These are phyloP conservation scores for Globisporangium cylindrosporum DNA, from an alignment of 352 stramenopile species.

Conservation along the genomic window DNA sequence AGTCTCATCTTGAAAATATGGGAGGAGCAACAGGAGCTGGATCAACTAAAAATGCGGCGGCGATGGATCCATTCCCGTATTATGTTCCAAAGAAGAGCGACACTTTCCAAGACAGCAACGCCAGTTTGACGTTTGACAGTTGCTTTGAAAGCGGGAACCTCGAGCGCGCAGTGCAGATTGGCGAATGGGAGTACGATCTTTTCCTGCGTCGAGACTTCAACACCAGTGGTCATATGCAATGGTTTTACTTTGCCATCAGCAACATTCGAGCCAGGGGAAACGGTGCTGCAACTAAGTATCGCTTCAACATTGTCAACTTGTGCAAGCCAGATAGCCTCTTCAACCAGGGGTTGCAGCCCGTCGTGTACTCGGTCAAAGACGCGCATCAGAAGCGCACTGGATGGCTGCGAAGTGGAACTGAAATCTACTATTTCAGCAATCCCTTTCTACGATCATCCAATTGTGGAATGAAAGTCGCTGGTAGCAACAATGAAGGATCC, in stretches of 20 bases:
- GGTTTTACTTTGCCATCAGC: constrained; percentile 94
- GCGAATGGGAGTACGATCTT: constrained; percentile 88
- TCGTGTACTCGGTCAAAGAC: constrained; percentile 85
- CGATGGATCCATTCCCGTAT: constrained; percentile 28
- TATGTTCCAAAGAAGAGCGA: constrained; percentile 27
- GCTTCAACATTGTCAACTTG: constrained; percentile 93
- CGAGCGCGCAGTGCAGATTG: constrained; percentile 76
- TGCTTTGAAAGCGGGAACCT: constrained; percentile 93
- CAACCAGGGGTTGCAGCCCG: constrained; percentile 87
- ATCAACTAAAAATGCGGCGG: constrained; percentile 3
- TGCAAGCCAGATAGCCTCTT: constrained; percentile 92
- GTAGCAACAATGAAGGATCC: constrained; percentile 4
- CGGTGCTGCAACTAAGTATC: constrained; percentile 36
- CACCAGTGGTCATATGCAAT: constrained; percentile 84
- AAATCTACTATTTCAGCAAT: constrained; percentile 89
- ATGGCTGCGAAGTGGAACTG: constrained; percentile 68
- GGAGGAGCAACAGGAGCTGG: neutral
- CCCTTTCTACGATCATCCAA: constrained; percentile 34
- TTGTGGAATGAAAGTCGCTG: neutral
- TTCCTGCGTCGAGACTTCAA: constrained; percentile 85
- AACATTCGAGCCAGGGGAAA: constrained; percentile 41
- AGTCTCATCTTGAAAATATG: constrained; percentile 14
- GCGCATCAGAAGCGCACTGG: constrained; percentile 46
- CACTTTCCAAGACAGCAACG: constrained; percentile 18
- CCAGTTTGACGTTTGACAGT: constrained; percentile 88